A percentile compares a stretch with the other conserved stretches of the same genome.
These are phyloP conservation scores for Ceratocystis harringtonii DNA, from an alignment of 2,329 filamentous ascomycete genomes.

Conservation along the genomic window DNA sequence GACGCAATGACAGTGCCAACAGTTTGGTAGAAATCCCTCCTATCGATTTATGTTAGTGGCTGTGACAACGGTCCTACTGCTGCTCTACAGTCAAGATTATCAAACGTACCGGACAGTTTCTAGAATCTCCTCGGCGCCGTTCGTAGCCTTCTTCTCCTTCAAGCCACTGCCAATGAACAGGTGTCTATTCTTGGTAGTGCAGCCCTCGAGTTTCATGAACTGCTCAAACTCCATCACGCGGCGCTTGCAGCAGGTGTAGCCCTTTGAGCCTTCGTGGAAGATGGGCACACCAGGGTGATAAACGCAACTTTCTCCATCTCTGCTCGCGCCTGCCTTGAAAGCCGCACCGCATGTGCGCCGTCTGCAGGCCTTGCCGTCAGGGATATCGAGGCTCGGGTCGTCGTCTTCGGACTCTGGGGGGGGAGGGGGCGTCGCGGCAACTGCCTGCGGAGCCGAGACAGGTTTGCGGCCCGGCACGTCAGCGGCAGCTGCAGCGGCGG, in stretches of 20 bases:
- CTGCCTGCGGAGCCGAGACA: conserved; percentile 29
- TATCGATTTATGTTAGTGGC: conserved; percentile 12
- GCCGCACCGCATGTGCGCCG: conserved; percentile 55
- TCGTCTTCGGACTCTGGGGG: conserved; percentile 74
- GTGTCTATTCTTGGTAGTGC: conserved; percentile 66
- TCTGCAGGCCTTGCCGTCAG: conserved; percentile 60
- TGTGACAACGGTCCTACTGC: no score
- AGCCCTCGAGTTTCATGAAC: conserved; percentile 91
- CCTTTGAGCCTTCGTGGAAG: conserved; percentile 97
- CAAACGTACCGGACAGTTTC: conserved; percentile 55
- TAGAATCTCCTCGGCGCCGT: conserved; percentile 54
- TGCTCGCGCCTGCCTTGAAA: conserved; percentile 45
- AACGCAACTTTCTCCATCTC: conserved; percentile 63
- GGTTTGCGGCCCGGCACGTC: conserved; percentile 29
- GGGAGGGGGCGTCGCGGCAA: conserved; percentile 40
- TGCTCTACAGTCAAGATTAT: no score
- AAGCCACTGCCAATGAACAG: conserved; percentile 67
- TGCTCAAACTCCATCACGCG: conserved; percentile 93
- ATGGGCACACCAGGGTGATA: conserved; percentile 83
- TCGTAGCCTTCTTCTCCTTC: conserved; percentile 36
- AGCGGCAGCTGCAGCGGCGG: conserved; percentile 28
- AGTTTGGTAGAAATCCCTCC: conserved; percentile 90
- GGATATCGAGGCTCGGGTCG: conserved; percentile 58
- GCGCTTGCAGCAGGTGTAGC: conserved; percentile 92
- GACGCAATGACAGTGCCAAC: conserved; percentile 70